Base-by-base conservation (phyloP, 2,329 filamentous ascomycete species). In the Myriangium duriaei region DNA sequence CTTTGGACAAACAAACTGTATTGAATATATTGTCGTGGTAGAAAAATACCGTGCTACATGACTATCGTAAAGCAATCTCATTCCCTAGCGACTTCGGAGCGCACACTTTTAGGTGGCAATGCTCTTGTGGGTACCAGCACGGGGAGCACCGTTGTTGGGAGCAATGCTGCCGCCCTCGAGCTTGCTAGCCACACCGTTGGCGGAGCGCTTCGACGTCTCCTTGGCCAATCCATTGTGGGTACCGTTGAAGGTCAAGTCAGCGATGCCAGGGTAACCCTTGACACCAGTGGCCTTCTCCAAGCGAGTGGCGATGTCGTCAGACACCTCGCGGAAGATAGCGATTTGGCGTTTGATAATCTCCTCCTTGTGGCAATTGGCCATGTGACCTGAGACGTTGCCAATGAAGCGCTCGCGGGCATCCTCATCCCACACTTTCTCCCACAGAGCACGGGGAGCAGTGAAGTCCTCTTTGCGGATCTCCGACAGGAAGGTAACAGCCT, bases 301-400 rank as follows among this genome's bases (percentile, higher is more conserved):
- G 1, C 73, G 60, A 7, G 58, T 51, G 0, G 73, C 74, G 17
- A 79, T 58, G 34, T 78, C 73, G 0, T 68, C 61, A 5, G 67
- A 69, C 0, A 79, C 74, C 50, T 78, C 73, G 2, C 74, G 63
- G 64, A 78, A 78, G 51, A 79, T 79, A 37, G 65, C 68, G 42
- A 79, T 77, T 56, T 78, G 72, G 11, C 74, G 61, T 64, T 74
- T 76, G 54, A 79, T 61, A 3, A 76, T 69, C 53, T 78, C 74
- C 45, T 74, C 58, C 30, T 74, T 61, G 34, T 58, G 61, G 52
- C 73, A 78, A 2, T 65, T 64, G 17, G 56, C 60, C 72, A 78
- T 78, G 56, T 79, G 75, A 2, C 71, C 72, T 0, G 70, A 64
- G 3, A 76, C 67, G 40, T 77, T 79, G 28, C 59, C 63, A 53